Evolutionary conservation across 768 basidiomycete genomes (phyloP), one percentile per base, ranked within the genome.

Genomic region (Pleurotus cornucopiae): DNA sequence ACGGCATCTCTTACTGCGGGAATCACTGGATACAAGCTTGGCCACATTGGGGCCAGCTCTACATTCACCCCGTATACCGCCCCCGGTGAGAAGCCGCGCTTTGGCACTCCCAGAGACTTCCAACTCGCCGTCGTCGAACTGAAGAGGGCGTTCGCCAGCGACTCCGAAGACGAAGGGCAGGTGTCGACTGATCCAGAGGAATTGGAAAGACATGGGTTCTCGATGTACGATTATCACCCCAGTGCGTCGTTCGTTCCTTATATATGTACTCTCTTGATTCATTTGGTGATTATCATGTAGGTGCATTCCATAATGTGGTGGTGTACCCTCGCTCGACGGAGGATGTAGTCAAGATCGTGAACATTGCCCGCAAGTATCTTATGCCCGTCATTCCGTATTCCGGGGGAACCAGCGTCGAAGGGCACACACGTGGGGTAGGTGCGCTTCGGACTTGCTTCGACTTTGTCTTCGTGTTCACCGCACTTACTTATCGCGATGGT

Each of bases 321-420:
- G 52, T 40, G 43, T 54, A 30, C 25, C 39, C 30, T 11, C 13
- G 26, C 2, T 30, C 48, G 54, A 96, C 94, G 0, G 83, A 86
- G 54, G 94, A 97, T 64, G 91, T 97, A 2, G 85, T 91, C 55
- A 79, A 82, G 57, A 75, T 91, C 49, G 86, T 97, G 57, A 81
- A 88, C 57, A 81, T 93, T 41, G 85, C 94, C 0, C 75, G 80
- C 45, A 84, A 85, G 66, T 87, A 84, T 67, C 75, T 75, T 46
- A 75, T 96, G 34, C 94, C 94, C 2, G 77, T 96, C 23, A 83
- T 83, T 13, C 83, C 92, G 2, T 94, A 87, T 63, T 85, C 88
- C 47, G 94, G 92, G 1, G 93, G 89, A 9, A 96, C 92, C 0
- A 88, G 86, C 63, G 76, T 95, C 11, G 94, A 96, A 66, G 92